Conservation (phyloP, 148 eudicot species). For the Beta vulgaris region DNA sequence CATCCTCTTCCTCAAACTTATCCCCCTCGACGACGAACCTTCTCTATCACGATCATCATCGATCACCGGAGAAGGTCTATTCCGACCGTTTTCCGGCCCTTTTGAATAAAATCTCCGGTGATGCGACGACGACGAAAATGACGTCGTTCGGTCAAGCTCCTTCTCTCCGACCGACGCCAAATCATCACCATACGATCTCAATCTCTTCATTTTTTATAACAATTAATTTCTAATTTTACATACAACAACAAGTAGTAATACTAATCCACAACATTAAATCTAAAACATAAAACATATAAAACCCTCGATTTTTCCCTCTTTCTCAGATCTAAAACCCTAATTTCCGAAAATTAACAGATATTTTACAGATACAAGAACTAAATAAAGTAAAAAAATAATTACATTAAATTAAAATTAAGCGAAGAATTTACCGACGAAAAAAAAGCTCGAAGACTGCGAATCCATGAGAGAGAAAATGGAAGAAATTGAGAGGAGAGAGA, state of each 20-base stretch:
- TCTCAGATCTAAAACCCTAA: constrained; percentile 29
- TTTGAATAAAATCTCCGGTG: constrained; percentile 33
- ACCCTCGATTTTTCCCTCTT: background rate
- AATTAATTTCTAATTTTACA: background rate
- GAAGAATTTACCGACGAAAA: constrained; percentile 12
- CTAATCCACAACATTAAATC: background rate
- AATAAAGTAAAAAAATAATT: background rate
- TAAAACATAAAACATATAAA: too few species aligned
- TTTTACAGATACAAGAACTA: background rate
- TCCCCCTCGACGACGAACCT: constrained; percentile 30
- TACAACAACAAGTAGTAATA: constrained; percentile 10
- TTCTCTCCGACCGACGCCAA: constrained; percentile 34
- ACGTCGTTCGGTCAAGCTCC: constrained; percentile 37
- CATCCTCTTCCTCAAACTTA: constrained; percentile 30
- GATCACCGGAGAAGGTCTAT: constrained; percentile 24
- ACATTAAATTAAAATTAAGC: background rate
- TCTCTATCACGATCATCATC: constrained; percentile 38
- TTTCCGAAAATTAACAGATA: background rate
- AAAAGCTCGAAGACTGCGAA: background rate
- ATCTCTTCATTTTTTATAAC: constrained; percentile 36
- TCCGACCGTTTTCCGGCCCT: constrained; percentile 32
- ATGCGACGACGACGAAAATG: constrained; percentile 41
- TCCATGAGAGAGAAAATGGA: background rate
- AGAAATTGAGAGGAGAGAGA: background rate
- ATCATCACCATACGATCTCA: constrained; percentile 45